Evolutionary conservation across 2,329 filamentous ascomycete species (phyloP), one percentile per base, ranked within the genome.

Genomic region (Talaromyces islandicus): DNA sequence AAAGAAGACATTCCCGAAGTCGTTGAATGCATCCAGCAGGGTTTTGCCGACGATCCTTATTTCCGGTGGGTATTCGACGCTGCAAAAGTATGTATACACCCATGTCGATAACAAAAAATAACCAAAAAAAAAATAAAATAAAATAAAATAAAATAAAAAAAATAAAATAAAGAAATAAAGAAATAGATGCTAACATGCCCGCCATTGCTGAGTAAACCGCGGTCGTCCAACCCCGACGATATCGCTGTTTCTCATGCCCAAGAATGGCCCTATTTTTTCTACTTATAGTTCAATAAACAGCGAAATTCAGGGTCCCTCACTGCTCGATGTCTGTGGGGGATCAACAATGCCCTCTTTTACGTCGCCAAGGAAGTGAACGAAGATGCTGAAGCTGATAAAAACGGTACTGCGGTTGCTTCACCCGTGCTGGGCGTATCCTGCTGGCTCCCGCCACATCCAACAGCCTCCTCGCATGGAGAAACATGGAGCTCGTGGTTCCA

Each of bases 391-490:
- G 55, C 19, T 17, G 17, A 24, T 7, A 9, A 30, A 1, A 32
- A 5, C 17, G 19, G 21, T 9, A 21, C 25, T 14, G 43, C 35
- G 11, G 58, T 59, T 17, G 19, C 63, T 10, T 67, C 65, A 46
- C 81, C 82, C 60, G 81, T 90, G 38, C 80, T 90, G 29, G 88
- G 88, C 10, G 85, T 89, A 25, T 85, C 87, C 60, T 90, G 89
- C 83, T 91, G 88, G 88, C 77, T 89, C 57, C 81, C 81, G 0
- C 88, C 88, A 0, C 78, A 78, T 14, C 75, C 75, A 0, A 70
- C n/a, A n/a, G n/a, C n/a, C n/a, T n/a, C 77, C 0, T 75, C 71
- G 4, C 69, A 79, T 53, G 77, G 80, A 17, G 75, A 81, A 51
- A 82, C 80, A 6, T 90, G 87, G 87, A 73, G 77, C 25, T 79